Evolutionary conservation across 768 basidiomycete genomes (phyloP).

Genomic region (Brasilioporus rufonigricans): DNA sequence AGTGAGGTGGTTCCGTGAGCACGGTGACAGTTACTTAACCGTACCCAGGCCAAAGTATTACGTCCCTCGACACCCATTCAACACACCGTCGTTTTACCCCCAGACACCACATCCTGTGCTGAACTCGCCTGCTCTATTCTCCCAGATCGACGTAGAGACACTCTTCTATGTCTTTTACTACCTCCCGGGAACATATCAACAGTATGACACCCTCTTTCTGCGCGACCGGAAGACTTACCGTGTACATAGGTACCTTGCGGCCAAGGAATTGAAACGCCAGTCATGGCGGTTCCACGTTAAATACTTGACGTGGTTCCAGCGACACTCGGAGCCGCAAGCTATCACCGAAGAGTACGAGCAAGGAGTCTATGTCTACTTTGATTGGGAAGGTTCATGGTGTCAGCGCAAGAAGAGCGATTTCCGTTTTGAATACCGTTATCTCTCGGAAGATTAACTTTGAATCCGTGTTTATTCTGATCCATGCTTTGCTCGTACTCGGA

Average conservation of each 20-base stretch:
- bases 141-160: conserved; percentile 94
- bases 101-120: conserved; percentile 81
- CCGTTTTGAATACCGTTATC: conserved; percentile 93
- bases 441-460: conserved; percentile 66
- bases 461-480: conserved; percentile 1
- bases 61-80: conserved; percentile 87
- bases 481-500: conserved; percentile 15
- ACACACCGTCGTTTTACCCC: conserved; percentile 92
- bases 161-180: conserved; percentile 99
- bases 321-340: conserved; percentile 95
- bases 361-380: conserved; percentile 98
- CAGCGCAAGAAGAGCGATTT: conserved; percentile 98
- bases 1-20: conserved; percentile 55
- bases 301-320: conserved; percentile 99
- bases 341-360: conserved; percentile 99
- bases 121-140: conserved; percentile 80
- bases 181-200: conserved; percentile 95
- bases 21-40: conserved; percentile 6
- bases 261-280: conserved; percentile 94
- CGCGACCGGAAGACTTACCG: background rate
- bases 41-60: conserved; percentile 90
- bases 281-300: conserved; percentile 99
- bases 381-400: conserved; percentile 99
- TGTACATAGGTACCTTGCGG: conserved; percentile 77
- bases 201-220: conserved; percentile 45